Evolutionary conservation across 345 rosid species (phyloP).

Genomic region (Syzygium jambos): DNA sequence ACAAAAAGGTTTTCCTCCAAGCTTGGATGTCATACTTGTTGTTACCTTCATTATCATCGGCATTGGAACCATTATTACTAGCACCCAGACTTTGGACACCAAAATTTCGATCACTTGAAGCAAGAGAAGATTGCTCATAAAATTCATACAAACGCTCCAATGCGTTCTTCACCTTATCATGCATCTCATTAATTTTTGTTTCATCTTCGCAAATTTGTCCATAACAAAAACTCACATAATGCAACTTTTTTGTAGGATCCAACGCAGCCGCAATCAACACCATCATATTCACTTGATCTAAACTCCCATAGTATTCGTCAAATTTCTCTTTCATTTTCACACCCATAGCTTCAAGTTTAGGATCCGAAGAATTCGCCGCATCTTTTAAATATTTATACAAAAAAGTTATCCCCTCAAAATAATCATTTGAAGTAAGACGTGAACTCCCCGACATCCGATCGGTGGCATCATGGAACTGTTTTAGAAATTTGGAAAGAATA

Average conservation of each 20-base stretch:
- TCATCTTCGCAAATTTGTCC: not conserved
- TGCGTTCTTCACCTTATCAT: not conserved
- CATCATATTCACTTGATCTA: not conserved
- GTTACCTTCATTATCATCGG: not conserved
- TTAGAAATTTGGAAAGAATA: not conserved
- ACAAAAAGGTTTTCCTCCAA: not conserved
- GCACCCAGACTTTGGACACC: not conserved
- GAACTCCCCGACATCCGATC: not conserved
- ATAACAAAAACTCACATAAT: not conserved
- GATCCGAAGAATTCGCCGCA: not conserved
- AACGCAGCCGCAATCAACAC: not conserved
- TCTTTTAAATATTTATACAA: not conserved
- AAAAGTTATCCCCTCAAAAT: not conserved
- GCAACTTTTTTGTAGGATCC: not conserved
- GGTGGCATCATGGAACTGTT: not conserved
- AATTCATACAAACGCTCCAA: not conserved
- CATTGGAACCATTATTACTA: not conserved
- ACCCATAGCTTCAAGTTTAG: not conserved
- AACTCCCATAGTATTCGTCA: not conserved
- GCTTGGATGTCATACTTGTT: not conserved
- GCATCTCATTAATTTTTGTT: not conserved
- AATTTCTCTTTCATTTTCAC: not conserved
- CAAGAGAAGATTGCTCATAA: not conserved
- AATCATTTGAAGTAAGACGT: not conserved
- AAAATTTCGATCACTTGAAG: not conserved